Percentiles rank a stretch among this genome's conserved stretches.
These are phyloP conservation scores for Ophiostoma sp. DNA, from an alignment of 2,329 filamentous ascomycete genomes.

Conservation along the genomic window DNA sequence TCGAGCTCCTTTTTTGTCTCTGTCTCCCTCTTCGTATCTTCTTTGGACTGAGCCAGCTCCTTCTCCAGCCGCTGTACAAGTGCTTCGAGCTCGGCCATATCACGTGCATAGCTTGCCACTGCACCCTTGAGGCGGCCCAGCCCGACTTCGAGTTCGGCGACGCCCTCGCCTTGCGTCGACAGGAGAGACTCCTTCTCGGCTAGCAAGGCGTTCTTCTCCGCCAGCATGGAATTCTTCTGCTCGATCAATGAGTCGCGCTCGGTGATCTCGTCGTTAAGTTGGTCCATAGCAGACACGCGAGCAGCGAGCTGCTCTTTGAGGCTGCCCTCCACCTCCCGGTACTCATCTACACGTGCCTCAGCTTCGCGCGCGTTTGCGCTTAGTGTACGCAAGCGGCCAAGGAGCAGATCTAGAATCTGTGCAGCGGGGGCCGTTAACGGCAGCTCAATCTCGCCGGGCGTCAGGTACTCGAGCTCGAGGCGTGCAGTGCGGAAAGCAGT, in stretches of 20 bases:
- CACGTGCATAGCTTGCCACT: slow-evolving; percentile 48
- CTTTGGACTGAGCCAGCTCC: slow-evolving; percentile 28
- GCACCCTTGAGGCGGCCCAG: slow-evolving; percentile 48
- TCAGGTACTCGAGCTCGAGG: slow-evolving; percentile 57
- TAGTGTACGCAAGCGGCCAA: slow-evolving; percentile 46
- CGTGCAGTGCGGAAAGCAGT: slow-evolving; percentile 51
- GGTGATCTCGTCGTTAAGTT: slow-evolving; percentile 40
- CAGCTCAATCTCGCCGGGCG: slow-evolving; percentile 52
- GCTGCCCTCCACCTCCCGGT: slow-evolving; percentile 51
- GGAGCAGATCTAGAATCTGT: slow-evolving; percentile 51
- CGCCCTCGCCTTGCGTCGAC: slow-evolving; percentile 35
- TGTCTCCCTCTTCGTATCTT: slow-evolving; percentile 20
- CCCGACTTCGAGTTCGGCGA: slow-evolving; percentile 46
- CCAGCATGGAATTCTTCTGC: slow-evolving; percentile 15
- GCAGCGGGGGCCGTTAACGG: slow-evolving; percentile 49
- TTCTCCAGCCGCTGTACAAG: slow-evolving; percentile 47
- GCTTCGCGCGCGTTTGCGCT: slow-evolving; percentile 42
- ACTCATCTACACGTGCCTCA: slow-evolving; percentile 55
- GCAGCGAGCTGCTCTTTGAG: slow-evolving; percentile 53
- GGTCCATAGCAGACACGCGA: slow-evolving; percentile 48
- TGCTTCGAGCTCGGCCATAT: slow-evolving; percentile 49
- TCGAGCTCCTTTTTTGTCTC: background rate
- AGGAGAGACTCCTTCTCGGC: slow-evolving; percentile 20
- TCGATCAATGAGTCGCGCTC: slow-evolving; percentile 28
- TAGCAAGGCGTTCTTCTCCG: slow-evolving; percentile 12